Evolutionary conservation across 805 yeast genomes (phyloP), one percentile per base, ranked within the genome.

Genomic region (Kregervanrija delftensis): DNA sequence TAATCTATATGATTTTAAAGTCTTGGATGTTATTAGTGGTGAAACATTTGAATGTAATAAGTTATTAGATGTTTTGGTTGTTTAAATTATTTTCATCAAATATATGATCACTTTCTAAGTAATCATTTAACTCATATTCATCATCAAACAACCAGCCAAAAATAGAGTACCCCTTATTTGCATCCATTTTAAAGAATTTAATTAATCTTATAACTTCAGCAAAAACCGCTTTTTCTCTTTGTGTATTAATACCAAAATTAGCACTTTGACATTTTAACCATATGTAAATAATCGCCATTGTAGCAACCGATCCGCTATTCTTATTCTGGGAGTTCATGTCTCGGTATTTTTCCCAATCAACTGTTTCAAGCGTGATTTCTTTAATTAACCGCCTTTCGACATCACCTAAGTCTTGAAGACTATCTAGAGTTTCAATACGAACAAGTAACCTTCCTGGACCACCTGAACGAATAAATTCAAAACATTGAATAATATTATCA

Each of bases 41-140:
- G 90, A 84, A 45, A 74, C 78, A 1, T 71, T 80, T 49, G 89
- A 80, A 49, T 81, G 86, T 57, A 89, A 88, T 1, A 73, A 77
- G 46, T 64, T 85, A 43, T 67, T 86, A 33, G 89, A 84, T 53
- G 84, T 86, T 2, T 72, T 80, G 45, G 87, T 85, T 8, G 65
- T 65, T 9, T 62, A 49, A 50, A 22, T 14, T 14, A 12, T 39
- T 43, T 22, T 40, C 41, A 32, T 37, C 40, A 30, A 38, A 39
- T 35, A 43, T 41, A 16, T 40, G 22, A 22, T 49, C 51, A 28
- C 44, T 48, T 28, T 53, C 56, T 11, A 53, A 35, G 11, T 45
- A 49, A 12, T 45, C 46, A 11, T 44, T 37, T 16, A 61, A 33
- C 28, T 59, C 65, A 35, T 52, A 47, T 30, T 59, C 59, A 22